Conservation (phyloP, 2,329 filamentous ascomycete species). For the Apiospora kogelbergensis region DNA sequence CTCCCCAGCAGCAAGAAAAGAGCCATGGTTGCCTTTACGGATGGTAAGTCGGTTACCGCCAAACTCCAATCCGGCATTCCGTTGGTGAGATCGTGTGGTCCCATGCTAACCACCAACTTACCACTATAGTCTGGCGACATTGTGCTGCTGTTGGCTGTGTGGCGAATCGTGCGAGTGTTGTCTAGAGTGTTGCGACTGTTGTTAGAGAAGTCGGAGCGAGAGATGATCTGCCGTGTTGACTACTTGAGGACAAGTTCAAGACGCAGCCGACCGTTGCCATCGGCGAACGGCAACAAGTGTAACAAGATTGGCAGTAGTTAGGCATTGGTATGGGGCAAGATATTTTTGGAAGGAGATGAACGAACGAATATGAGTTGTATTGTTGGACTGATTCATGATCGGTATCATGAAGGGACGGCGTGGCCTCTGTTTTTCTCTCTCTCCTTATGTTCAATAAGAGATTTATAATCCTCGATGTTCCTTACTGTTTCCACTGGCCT, state of each 20-base stretch:
- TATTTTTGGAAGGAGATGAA: not conserved
- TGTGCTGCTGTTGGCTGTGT: conserved; percentile 46
- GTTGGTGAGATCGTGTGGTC: not conserved
- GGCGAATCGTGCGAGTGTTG: conserved; percentile 45
- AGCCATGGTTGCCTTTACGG: conserved; percentile 41
- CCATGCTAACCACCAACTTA: conserved; percentile 4
- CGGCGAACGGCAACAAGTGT: not conserved
- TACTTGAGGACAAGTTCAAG: not conserved
- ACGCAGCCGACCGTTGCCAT: not conserved
- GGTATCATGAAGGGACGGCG: not conserved
- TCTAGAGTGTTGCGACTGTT: conserved; percentile 28
- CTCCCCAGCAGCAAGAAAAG: conserved; percentile 34
- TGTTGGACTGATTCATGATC: not conserved
- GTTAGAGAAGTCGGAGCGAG: not conserved
- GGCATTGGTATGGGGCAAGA: not conserved
- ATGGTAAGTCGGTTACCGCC: conserved; percentile 30
- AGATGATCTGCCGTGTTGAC: not conserved
- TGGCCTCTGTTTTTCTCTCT: not conserved
- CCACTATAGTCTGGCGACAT: conserved; percentile 34
- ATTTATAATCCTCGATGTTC: not conserved
- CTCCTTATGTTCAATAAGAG: not conserved
- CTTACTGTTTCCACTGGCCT: not conserved
- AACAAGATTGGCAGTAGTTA: not conserved
- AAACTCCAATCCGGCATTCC: not conserved
- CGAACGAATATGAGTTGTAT: not conserved